Evolutionary conservation across 495 filamentous ascomycete species (phyloP).

Genomic region (Neurospora discreta): DNA sequence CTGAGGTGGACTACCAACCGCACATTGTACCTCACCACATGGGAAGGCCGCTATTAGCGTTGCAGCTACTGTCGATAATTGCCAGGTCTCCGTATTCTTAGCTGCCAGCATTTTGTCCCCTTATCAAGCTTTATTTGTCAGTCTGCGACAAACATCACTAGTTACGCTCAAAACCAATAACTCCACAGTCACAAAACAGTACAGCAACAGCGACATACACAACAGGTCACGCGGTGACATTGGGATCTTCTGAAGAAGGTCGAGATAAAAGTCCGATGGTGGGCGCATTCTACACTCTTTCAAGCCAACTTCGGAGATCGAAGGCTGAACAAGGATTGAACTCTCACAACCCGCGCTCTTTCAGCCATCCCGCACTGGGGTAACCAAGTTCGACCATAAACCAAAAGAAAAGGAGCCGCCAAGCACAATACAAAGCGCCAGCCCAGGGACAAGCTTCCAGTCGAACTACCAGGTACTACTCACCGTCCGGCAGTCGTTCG

Average conservation of each 20-base stretch:
- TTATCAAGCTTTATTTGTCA: not conserved
- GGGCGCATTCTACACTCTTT: not conserved
- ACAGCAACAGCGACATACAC: not conserved
- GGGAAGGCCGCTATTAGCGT: not conserved
- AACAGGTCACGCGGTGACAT: not conserved
- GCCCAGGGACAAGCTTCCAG: slow-evolving; percentile 6
- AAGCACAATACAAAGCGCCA: slow-evolving; percentile 7
- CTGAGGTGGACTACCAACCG: not conserved
- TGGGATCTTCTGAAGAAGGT: not conserved
- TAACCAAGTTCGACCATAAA: slow-evolving; percentile 9
- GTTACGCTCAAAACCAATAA: not conserved
- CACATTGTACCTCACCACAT: not conserved
- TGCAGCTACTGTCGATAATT: not conserved
- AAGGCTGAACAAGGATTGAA: not conserved
- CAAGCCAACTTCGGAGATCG: slow-evolving; percentile 4
- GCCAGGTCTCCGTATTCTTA: not conserved
- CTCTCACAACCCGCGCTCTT: slow-evolving; percentile 5
- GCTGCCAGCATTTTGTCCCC: not conserved
- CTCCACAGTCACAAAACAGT: not conserved
- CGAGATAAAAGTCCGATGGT: not conserved
- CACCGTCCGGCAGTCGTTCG: not conserved
- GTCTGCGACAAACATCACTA: not conserved
- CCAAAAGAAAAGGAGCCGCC: slow-evolving; percentile 11
- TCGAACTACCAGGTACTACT: not conserved
- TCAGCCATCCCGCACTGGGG: slow-evolving; percentile 25